These are phyloP conservation scores for Adansonia rubrostipa DNA, from an alignment of 441 rosid species.

Conservation along the genomic window DNA sequence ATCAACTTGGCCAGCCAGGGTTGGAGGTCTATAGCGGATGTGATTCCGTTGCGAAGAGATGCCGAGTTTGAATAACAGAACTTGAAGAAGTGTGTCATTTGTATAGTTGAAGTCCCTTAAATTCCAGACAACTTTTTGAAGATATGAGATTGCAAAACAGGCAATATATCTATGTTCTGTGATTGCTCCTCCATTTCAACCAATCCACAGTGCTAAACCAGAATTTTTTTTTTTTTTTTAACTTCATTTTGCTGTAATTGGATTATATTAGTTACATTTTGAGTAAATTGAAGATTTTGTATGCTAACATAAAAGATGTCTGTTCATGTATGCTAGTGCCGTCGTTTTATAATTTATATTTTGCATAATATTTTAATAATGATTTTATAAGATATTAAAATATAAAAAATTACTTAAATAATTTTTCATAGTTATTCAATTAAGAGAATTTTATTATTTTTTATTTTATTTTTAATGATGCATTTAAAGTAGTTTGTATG, in stretches of 20 bases:
- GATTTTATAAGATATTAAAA: too few relatives aligned
- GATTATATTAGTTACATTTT: background rate
- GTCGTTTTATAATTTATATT: too few relatives aligned
- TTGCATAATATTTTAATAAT: too few relatives aligned
- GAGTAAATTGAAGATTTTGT: background rate
- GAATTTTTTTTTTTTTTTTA: background rate
- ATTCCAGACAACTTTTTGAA: background rate
- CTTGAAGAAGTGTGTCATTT: background rate
- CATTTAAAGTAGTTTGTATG: too few relatives aligned
- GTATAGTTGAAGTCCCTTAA: background rate
- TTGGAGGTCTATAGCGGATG: conserved; percentile 84
- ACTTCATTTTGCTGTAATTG: background rate
- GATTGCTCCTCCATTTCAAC: background rate
- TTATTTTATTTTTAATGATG: too few relatives aligned
- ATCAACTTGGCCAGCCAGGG: conserved; percentile 69
- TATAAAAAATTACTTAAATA: too few relatives aligned
- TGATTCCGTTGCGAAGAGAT: conserved; percentile 65
- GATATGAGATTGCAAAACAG: background rate
- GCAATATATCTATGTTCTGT: background rate
- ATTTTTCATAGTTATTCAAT: too few relatives aligned
- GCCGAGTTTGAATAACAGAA: conserved; percentile 51
- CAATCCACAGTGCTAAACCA: background rate
- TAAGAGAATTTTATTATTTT: too few relatives aligned
- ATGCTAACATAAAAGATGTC: background rate
- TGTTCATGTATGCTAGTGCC: background rate